Base-by-base conservation (phyloP, 345 rosid genomes). In the Arabis alpina region DNA sequence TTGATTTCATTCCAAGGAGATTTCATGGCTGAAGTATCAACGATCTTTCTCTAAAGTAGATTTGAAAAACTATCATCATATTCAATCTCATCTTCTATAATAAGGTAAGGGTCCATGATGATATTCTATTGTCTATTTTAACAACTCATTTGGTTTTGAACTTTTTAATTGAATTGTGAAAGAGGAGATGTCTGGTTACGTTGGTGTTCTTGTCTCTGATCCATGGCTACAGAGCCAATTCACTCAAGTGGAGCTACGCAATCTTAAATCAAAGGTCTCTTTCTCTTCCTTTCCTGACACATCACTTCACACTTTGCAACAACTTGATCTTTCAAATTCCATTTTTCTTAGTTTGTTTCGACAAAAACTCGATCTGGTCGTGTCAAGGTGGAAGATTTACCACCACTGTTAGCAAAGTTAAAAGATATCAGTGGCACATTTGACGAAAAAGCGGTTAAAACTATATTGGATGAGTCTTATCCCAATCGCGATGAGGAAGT, bases 161-260 rank as follows among this genome's bases (percentile, higher is more conserved):
- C 36, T 32, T 32, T 32, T 28, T 3, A 30, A 14, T 32, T 54
- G 40, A 30, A 8, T 32, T 10, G 43, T 55, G 47, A 70, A 66
- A 47, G 49, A 27, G 53, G 64, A 54, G 10, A 90, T 90, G 97
- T 81, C 98, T 80, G 77, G 87, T 83, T 93, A 83, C 74, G 90
- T 77, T 67, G 98, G 97, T 53, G 92, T 93, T 15, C 64, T 84
- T 62, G 96, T 93, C 68, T 93, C 97, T 76, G 98, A 93, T 90
- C 93, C 89, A 69, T 69, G 73, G 98, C 88, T 93, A 61, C 98
- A 90, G 61, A 82, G 92, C 81, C 96, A 93, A 77, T 93, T 93
- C 86, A 90, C 98, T 54, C 96, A 93, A 80, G 96, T 90, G n/a
- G 89, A 93, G 82, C 82, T 90, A 16, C 97, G 96, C 3, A 83